Evolutionary conservation across 192 early-diverging fungal genomes (phyloP).

Genomic region (Umbelopsis isabellina): DNA sequence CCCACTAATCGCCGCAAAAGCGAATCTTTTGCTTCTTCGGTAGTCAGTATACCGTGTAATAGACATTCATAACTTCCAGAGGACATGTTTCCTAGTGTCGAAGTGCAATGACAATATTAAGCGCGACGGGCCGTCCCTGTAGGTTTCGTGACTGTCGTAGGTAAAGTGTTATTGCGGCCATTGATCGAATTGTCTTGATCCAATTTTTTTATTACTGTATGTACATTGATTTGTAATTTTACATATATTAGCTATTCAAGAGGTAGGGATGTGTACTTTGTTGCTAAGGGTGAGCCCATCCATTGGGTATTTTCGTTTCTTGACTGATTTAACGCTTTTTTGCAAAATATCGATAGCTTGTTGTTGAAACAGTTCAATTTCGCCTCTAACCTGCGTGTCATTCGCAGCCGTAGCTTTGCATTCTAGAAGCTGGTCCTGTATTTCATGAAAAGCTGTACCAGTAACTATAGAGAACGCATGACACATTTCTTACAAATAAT

Average conservation of each 20-base stretch:
- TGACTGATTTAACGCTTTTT: not conserved
- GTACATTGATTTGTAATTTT: conserved; percentile 6
- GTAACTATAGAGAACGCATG: not conserved
- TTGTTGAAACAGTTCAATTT: not conserved
- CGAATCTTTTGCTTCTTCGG: conserved; percentile 31
- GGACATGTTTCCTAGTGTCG: not conserved
- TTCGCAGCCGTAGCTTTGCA: not conserved
- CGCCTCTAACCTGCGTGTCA: not conserved
- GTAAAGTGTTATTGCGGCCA: not conserved
- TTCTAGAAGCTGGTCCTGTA: not conserved
- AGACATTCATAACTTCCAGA: conserved; percentile 37
- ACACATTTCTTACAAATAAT: not conserved
- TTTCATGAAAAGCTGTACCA: conserved; percentile 1
- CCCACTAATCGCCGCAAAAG: conserved; percentile 69
- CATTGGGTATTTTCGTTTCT: conserved; percentile 8
- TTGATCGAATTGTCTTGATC: no score
- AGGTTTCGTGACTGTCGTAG: no score
- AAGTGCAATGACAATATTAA: not conserved
- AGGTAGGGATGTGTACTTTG: not conserved
- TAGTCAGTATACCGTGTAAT: conserved; percentile 36
- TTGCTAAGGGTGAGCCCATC: not conserved
- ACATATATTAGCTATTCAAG: not conserved
- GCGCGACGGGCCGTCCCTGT: not conserved
- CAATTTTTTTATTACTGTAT: not conserved
- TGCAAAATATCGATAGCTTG: not conserved